Percentiles rank a stretch among this genome's conserved stretches.
These are phyloP conservation scores for Cladochytrium tenue DNA, from an alignment of 371 early-diverging fungal genomes.

Conservation along the genomic window DNA sequence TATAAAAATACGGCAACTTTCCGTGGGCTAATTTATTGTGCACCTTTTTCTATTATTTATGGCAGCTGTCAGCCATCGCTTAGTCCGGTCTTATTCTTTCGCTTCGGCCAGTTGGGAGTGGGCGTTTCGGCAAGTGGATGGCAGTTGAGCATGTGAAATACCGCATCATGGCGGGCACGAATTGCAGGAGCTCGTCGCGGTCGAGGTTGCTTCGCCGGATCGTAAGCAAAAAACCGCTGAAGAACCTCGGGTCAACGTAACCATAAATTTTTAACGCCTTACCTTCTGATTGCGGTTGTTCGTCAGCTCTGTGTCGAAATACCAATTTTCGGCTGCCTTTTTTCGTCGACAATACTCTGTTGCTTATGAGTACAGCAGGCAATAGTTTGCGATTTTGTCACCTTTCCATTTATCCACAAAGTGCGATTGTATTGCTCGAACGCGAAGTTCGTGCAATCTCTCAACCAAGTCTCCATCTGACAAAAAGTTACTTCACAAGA, in stretches of 20 bases:
- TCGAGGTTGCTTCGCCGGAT: slow-evolving; percentile 12
- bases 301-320: slow-evolving; percentile 33
- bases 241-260: background rate
- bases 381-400: slow-evolving; percentile 15
- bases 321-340: slow-evolving; percentile 43
- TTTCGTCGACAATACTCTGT: slow-evolving; percentile 35
- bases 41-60: no score
- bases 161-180: slow-evolving; percentile 39
- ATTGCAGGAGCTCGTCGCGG: slow-evolving; percentile 10
- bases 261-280: background rate
- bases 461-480: slow-evolving; percentile 15
- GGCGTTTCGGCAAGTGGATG: slow-evolving; percentile 43
- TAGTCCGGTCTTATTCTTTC: background rate
- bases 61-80: no score
- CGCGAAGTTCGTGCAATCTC: slow-evolving; percentile 27
- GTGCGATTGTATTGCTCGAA: slow-evolving; percentile 30
- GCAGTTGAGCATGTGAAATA: slow-evolving; percentile 47
- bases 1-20: no score
- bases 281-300: slow-evolving; percentile 35
- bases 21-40: no score
- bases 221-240: slow-evolving; percentile 43
- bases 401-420: slow-evolving; percentile 43
- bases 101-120: background rate
- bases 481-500: background rate
- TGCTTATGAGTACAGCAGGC: background rate